Evolutionary conservation across 1,284 basidiomycete genomes (phyloP), one percentile per base, ranked within the genome.

Genomic region (Bondarzewia mesenterica): DNA sequence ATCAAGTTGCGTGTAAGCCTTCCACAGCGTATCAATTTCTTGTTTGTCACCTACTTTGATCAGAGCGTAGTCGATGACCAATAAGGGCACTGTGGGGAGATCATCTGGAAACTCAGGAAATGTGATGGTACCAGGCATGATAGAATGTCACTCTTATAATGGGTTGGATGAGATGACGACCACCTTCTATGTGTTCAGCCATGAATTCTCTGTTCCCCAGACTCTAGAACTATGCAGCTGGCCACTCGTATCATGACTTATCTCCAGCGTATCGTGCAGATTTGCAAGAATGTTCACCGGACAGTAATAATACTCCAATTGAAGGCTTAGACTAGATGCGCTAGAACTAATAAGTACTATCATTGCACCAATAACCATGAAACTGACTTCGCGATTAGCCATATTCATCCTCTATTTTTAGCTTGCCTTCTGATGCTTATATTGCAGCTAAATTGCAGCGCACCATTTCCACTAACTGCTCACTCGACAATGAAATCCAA

Each of bases 21-120:
- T 51, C 63, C 64, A 65, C 2, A 66, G 54, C 47, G 51, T 57
- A 35, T 60, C 53, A 12, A 62, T 57, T 49, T 67, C 64, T 1
- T 48, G 40, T 32, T 51, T 32, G 36, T 66, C 60, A 8, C 57
- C 50, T 2, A 54, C 51, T 6, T 50, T 50, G 16, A 70, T 37
- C 18, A 61, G 57, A 42, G 57, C 47, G 47, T 62, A 70, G 57
- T 69, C 67, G 25, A 69, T 56, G 21, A 70, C 58, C 27, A 65
- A 58, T 2, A 70, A 54, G 1, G 66, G 65, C 39, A 63, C 61
- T 14, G 62, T 64, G 1, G 62, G 58, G 7, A 66, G 57, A 50
- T 67, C 60, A 7, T 62, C 56, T 3, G 68, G 68, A 52, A 70
- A 70, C 3, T 65, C 62, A 2, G 62, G 62, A 35, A 39, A 45